Evolutionary conservation across 495 filamentous ascomycete species (phyloP), one percentile per base, ranked within the genome.

Genomic region (Penicillium pulvis): DNA sequence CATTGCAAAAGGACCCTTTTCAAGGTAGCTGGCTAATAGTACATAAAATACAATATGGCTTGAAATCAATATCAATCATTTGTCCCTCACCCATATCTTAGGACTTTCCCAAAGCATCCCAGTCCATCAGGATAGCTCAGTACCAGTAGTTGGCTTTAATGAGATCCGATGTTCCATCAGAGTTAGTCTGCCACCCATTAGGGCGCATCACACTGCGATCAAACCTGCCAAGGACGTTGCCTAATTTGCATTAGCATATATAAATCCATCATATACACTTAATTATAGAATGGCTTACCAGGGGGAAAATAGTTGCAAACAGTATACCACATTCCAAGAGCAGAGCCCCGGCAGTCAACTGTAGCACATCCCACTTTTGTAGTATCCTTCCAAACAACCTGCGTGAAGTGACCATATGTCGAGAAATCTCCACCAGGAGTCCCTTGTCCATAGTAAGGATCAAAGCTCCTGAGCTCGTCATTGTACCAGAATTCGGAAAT

Each of bases 401-500:
- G 46, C 10, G 46, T 17, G 33, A 49, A 49, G 17, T 49, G 46
- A 7, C 46, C 46, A 31, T n/a, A 41, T 1, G 12, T 8, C 16
- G 3, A 26, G 7, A 30, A 41, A n/a, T 41, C 16, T 23, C 17
- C 49, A 23, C 49, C 30, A 24, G 35, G 46, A 30, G 30, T 49
- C 3, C 11, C 2, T 9, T 31, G 14, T 4, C 24, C 46, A 7
- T 49, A 49, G 26, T 28, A 17, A 49, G 46, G 16, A 6, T 24
- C 24, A 26, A 30, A 49, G 9, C n/a, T 16, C 20, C 16, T n/a
- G 3, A 30, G 14, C 46, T 49, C 46, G 24, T 17, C 6, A 19
- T 49, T 49, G 12, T 49, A 49, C 46, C 46, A 51, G n/a, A 23
- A 24, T 2, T 39, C 49, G 10, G 46, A 49, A 9, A 49, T 30